phyloP scores from a whole-genome alignment of 1,139 yeast species.

The Geotrichum reessii region DNA sequence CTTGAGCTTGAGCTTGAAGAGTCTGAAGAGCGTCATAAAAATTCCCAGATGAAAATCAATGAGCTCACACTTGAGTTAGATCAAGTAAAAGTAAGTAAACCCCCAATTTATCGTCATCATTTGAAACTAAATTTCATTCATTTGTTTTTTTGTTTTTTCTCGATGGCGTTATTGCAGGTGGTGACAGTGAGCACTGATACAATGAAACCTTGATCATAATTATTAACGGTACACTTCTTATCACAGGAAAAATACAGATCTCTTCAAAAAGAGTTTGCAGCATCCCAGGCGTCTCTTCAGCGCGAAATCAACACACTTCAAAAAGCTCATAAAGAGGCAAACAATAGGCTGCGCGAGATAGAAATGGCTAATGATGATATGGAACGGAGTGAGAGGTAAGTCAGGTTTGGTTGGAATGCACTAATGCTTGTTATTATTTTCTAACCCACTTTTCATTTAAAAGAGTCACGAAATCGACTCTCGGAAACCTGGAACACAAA shows the following conservation, averaged over 20 bases:
- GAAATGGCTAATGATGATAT: constrained; percentile 39
- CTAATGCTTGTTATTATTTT: not conserved
- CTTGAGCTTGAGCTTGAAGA: constrained; percentile 36
- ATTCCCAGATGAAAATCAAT: constrained; percentile 26
- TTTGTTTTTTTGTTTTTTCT: not conserved
- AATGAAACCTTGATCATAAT: not conserved
- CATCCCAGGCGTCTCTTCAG: constrained; percentile 29
- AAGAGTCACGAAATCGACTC: constrained; percentile 31
- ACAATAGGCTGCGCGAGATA: constrained; percentile 32
- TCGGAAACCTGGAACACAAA: constrained; percentile 32
- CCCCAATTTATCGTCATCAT: no score
- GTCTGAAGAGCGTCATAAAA: constrained; percentile 29
- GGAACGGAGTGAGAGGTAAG: constrained; percentile 33
- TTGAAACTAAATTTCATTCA: no score
- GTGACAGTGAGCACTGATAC: not conserved
- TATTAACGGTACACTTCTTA: not conserved
- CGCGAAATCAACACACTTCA: constrained; percentile 28
- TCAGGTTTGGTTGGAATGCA: not conserved
- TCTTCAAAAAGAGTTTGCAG: constrained; percentile 29
- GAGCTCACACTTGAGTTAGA: constrained; percentile 25
- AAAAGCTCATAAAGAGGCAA: constrained; percentile 28
- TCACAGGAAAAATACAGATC: constrained; percentile 25
- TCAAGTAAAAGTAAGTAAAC: constrained; percentile 26
- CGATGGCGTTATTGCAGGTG: not conserved
- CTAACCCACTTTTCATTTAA: not conserved